These are phyloP conservation scores for Akanthomyces uredinophilus DNA, from an alignment of 2,329 filamentous ascomycete species.

Conservation along the genomic window DNA sequence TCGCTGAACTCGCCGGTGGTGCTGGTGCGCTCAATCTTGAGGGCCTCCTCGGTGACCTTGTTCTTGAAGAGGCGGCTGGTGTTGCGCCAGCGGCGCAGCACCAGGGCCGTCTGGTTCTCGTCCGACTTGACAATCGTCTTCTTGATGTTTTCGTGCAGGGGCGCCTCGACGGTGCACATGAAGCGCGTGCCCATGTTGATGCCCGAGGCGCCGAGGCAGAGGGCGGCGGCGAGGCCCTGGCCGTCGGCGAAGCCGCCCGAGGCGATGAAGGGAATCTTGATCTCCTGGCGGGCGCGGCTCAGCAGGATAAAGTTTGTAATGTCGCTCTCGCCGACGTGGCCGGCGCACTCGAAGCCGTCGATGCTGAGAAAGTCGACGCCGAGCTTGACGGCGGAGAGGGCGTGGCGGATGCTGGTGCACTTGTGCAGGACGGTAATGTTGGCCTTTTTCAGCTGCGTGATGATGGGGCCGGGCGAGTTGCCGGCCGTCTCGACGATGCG, in stretches of 20 bases:
- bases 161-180: conserved; percentile 92
- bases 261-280: conserved; percentile 88
- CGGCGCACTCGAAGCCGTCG: conserved; percentile 96
- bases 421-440: conserved; percentile 85
- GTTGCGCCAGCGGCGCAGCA: conserved; percentile 88
- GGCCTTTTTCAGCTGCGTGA: conserved; percentile 77
- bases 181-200: conserved; percentile 99
- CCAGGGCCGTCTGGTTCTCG: conserved; percentile 86
- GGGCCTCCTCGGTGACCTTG: conserved; percentile 74
- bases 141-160: conserved; percentile 92
- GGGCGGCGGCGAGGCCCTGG: conserved; percentile 82
- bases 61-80: conserved; percentile 86
- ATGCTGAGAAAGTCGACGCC: conserved; percentile 96
- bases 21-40: conserved; percentile 79
- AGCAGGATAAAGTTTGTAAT: conserved; percentile 90
- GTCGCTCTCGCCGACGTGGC: conserved; percentile 79
- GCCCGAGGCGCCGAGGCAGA: conserved; percentile 84
- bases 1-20: conserved; percentile 83
- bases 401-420: conserved; percentile 94
- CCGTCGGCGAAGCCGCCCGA: conserved; percentile 95
- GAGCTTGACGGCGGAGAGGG: conserved; percentile 83
- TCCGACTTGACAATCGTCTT: conserved; percentile 80
- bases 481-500: conserved; percentile 89
- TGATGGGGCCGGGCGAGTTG: conserved; percentile 83
- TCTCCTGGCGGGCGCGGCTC: conserved; percentile 73